Evolutionary conservation across 331 rosid genomes (phyloP), one percentile per base, ranked within the genome.

Genomic region (Malus hybrid): DNA sequence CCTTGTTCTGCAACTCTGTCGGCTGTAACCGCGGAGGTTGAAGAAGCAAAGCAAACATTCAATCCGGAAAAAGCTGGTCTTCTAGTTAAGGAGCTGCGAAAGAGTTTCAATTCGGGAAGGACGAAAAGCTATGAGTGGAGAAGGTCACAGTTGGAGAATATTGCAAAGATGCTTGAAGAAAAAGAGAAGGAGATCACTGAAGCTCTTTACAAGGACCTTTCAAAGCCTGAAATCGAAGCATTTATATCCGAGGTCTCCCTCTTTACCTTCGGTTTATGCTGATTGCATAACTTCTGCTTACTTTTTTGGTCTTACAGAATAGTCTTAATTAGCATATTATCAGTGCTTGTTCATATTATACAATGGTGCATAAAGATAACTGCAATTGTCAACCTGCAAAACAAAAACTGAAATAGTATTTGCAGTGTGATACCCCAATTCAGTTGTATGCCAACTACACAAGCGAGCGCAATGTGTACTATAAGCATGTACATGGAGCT

Each of bases 61-160:
- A 87, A 86, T 55, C 81, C 60, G 36, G 88, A 87, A 60, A 67
- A 68, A 65, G 93, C 93, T 48, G 69, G 60, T 46, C 72, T 71
- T 66, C 83, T 91, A 20, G 80, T 86, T 22, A 71, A 74, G 78
- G 90, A 91, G 32, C 88, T 91, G 34, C 76, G 88, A 69, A 79
- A 86, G 22, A 80, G 15, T 76, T 91, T 86, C 29, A 76, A 85
- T 70, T 78, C 91, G 0, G 95, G 97, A 28, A 91, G 67, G 82
- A 89, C 95, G 56, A 89, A 72, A 85, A 87, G 85, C 84, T 91
- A 87, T n/a, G 91, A 87, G 48, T 91, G 97, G 97, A 65, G 95
- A 77, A 73, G 87, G 48, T 85, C 84, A 3, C 95, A 91, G 72
- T 83, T 91, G 80, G 77, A 86, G 60, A 81, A 82, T 56, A 85